These are phyloP conservation scores for Paramecium primaurelia DNA, from an alignment of 73 alveolate species.

Conservation along the genomic window DNA sequence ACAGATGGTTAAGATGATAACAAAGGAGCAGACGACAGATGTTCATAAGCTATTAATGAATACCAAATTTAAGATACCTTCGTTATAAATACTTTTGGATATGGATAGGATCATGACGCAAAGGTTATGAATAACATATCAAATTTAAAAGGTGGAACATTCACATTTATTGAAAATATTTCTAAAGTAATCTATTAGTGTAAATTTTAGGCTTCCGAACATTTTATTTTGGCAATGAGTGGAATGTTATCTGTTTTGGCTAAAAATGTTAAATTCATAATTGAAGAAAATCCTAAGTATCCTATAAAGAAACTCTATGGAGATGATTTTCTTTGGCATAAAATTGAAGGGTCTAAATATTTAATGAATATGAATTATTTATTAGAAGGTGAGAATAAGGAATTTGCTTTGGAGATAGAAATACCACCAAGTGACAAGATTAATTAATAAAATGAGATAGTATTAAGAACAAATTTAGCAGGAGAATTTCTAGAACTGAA, in stretches of 20 bases:
- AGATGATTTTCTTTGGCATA: slow-evolving; percentile 32
- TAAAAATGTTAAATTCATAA: slow-evolving; percentile 43
- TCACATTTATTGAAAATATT: slow-evolving; percentile 62
- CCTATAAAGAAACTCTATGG: neutral
- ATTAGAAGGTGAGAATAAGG: neutral
- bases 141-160: slow-evolving; percentile 74
- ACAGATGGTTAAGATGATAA: slow-evolving; percentile 84
- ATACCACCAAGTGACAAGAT: neutral
- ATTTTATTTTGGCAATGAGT: slow-evolving; percentile 60
- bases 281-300: slow-evolving; percentile 3
- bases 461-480: neutral
- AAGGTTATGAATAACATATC: slow-evolving; percentile 76
- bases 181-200: neutral
- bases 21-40: slow-evolving; percentile 60
- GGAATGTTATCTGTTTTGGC: slow-evolving; percentile 64
- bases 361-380: neutral
- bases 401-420: neutral
- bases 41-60: slow-evolving; percentile 53
- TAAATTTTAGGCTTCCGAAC: slow-evolving; percentile 3
- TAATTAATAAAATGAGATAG: neutral
- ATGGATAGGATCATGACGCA: slow-evolving; percentile 84
- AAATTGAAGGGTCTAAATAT: neutral
- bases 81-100: slow-evolving; percentile 79
- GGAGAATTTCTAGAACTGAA: neutral
- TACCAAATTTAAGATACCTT: slow-evolving; percentile 60